These are phyloP conservation scores for Paraurostyla sp. DNA, from an alignment of 73 alveolate species.

Conservation along the genomic window DNA sequence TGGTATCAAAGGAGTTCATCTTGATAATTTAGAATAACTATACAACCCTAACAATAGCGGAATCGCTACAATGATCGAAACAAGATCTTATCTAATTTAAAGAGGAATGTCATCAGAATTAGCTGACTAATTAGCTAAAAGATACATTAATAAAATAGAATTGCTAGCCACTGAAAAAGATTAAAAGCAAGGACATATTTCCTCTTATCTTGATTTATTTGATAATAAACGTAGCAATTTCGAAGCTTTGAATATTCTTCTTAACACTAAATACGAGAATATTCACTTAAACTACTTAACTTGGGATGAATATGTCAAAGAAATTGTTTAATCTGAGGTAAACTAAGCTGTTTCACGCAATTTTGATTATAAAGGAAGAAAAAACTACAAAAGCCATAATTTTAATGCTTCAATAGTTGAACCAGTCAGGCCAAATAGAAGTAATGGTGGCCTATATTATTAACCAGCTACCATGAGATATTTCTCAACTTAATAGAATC, in stretches of 20 bases:
- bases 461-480: slow-evolving; percentile 24
- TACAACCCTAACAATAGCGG: slow-evolving; percentile 45
- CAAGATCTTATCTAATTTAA: slow-evolving; percentile 6
- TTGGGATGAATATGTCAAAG: too few relatives aligned
- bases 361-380: background rate
- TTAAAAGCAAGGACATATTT: background rate
- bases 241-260: too few relatives aligned
- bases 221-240: too few relatives aligned
- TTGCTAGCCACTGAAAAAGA: background rate
- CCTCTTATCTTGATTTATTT: slow-evolving; percentile 31
- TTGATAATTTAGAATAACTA: slow-evolving; percentile 45
- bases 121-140: slow-evolving; percentile 48
- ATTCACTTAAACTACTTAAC: too few relatives aligned
- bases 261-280: too few relatives aligned
- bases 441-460: too few relatives aligned
- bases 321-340: too few relatives aligned
- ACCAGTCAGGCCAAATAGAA: slow-evolving; percentile 57
- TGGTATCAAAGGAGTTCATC: background rate
- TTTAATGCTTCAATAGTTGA: background rate
- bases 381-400: background rate
- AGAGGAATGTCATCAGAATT: slow-evolving; percentile 34
- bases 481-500: background rate
- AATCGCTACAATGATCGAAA: background rate
- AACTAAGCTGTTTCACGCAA: too few relatives aligned
- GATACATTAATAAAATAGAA: slow-evolving; percentile 25